These are phyloP conservation scores for Dichomitus squalens DNA, from an alignment of 1,284 basidiomycete genomes.

Conservation along the genomic window DNA sequence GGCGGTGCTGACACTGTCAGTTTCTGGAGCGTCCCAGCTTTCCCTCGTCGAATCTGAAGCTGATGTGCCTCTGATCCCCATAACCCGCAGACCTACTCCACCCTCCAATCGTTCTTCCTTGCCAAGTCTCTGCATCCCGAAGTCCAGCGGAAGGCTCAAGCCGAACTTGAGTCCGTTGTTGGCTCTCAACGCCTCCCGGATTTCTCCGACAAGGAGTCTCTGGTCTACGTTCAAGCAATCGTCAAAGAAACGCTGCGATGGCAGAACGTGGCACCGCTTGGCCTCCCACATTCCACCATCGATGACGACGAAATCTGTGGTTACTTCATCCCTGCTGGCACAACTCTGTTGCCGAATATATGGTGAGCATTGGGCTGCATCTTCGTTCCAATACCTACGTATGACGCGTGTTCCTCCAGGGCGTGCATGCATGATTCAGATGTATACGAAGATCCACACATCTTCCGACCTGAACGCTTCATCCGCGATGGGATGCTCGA, in stretches of 20 bases:
- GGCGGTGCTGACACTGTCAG: conserved; percentile 10
- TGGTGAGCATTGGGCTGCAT: conserved; percentile 11
- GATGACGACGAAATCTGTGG: conserved; percentile 21
- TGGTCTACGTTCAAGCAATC: conserved; percentile 23
- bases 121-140: conserved; percentile 38
- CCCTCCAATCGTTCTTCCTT: conserved; percentile 33
- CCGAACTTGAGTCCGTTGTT: conserved; percentile 31
- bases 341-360: conserved; percentile 19
- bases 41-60: no score
- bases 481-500: conserved; percentile 17
- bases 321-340: conserved; percentile 25
- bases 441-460: conserved; percentile 18
- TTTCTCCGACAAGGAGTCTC: conserved; percentile 14
- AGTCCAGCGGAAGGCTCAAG: conserved; percentile 30
- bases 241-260: conserved; percentile 25
- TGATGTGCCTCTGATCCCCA: background rate
- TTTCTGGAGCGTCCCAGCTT: background rate
- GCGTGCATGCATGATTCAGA: conserved; percentile 17
- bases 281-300: conserved; percentile 1
- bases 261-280: conserved; percentile 19
- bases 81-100: conserved; percentile 27
- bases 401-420: conserved; percentile 7
- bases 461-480: conserved; percentile 23
- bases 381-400: background rate
- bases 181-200: conserved; percentile 27